Conservation (phyloP, 2,329 filamentous ascomycete species). For the Apiospora arundinis region DNA sequence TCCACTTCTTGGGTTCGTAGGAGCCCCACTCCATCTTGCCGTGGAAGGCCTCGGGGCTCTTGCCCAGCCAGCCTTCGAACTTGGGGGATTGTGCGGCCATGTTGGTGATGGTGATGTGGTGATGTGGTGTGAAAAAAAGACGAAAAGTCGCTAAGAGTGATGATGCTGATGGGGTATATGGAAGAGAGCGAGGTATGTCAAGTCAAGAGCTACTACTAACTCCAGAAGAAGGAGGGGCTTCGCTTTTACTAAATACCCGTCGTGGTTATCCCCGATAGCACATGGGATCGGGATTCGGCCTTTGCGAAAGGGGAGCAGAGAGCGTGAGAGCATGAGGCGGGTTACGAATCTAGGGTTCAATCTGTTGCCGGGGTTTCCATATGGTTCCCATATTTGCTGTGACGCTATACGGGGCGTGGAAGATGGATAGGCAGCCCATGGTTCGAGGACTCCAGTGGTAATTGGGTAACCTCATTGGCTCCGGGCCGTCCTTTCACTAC, state of each 20-base stretch:
- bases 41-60: constrained; percentile 44
- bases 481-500: not conserved
- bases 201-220: not conserved
- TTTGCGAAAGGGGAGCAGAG: not conserved
- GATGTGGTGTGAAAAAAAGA: not conserved
- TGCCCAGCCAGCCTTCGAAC: constrained; percentile 56
- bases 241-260: constrained; percentile 14
- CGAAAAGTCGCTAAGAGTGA: not conserved
- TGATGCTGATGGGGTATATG: not conserved
- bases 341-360: constrained; percentile 1
- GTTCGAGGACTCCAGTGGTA: not conserved
- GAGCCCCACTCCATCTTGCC: constrained; percentile 59
- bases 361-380: not conserved
- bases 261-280: constrained; percentile 1
- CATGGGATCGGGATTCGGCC: constrained; percentile 1
- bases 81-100: constrained; percentile 37
- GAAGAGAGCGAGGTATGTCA: not conserved
- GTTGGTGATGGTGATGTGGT: not conserved
- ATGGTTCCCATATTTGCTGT: not conserved
- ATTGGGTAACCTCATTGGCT: not conserved
- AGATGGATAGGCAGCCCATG: not conserved
- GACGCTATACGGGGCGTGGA: constrained; percentile 5
- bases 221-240: not conserved
- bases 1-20: constrained; percentile 66
- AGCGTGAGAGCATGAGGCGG: too few relatives aligned